Conservation (phyloP, 2,329 filamentous ascomycete genomes). For the Tolypocladium sp. region DNA sequence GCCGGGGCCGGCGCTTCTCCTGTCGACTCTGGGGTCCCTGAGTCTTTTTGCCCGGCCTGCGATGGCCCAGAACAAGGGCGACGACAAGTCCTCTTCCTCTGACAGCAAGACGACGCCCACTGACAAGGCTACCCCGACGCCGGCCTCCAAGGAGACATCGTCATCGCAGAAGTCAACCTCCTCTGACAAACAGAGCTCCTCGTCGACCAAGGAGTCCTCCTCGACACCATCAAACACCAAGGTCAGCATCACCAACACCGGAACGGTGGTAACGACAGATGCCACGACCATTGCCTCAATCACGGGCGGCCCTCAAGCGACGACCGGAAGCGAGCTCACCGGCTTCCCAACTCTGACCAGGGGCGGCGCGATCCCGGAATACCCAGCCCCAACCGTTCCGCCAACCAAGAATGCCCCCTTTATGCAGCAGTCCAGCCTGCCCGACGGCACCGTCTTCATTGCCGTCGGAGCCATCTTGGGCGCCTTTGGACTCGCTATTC, state of each 20-base stretch:
- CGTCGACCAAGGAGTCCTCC: not conserved
- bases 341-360: conserved; percentile 33
- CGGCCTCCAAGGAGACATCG: conserved; percentile 1
- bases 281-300: conserved; percentile 10
- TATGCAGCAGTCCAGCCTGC: conserved; percentile 78
- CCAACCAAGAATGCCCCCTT: conserved; percentile 79
- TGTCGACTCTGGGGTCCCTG: conserved; percentile 16
- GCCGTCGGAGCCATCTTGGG: conserved; percentile 83
- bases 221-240: not conserved
- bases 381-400: conserved; percentile 68
- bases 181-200: not conserved
- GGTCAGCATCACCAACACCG: conserved; percentile 12
- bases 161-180: conserved; percentile 1
- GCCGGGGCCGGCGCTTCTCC: conserved; percentile 14
- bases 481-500: conserved; percentile 69
- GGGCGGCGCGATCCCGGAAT: conserved; percentile 36
- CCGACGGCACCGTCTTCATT: conserved; percentile 95
- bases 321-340: conserved; percentile 14
- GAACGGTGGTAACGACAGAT: not conserved
- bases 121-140: not conserved
- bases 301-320: conserved; percentile 8
- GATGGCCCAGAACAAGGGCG: conserved; percentile 20
- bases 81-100: conserved; percentile 5
- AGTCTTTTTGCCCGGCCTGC: conserved; percentile 19
- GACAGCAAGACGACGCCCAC: conserved; percentile 2